Evolutionary conservation across 495 filamentous ascomycete species (phyloP), one percentile per base, ranked within the genome.

Genomic region (Xylaria scruposa): DNA sequence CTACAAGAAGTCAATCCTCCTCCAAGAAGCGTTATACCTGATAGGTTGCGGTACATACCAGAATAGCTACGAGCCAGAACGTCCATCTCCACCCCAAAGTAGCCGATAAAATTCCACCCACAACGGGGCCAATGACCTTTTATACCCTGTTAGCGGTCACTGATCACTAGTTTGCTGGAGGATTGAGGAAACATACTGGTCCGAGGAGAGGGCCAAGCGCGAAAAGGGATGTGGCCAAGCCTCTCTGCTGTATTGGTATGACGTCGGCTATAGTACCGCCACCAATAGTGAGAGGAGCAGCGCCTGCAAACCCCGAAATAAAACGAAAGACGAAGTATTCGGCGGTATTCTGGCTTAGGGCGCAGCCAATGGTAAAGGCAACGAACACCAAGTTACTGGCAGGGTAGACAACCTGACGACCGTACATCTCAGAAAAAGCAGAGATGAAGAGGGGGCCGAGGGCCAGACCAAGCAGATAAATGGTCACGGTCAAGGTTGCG

Each of bases 361-460:
- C 82, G 26, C 79, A 78, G 59, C 77, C 77, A 61, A 88, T 71
- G 68, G 82, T 86, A 59, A 84, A 85, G 67, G 81, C 75, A 69
- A 83, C 73, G 80, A 85, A 90, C 85, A 67, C 87, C 87, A 2
- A 83, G 84, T 91, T 91, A 21, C 85, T 77, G 12, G 84, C 69
- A 49, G 89, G 88, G 19, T 90, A 81, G 9, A 91, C 82, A 26
- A 83, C 81, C 0, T 84, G 79, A 2, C 90, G 83, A 2, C 90
- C 90, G 64, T 89, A 91, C n/a, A 91, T 85, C 73, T 92, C 90
- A 12, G 83, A 88, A 0, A 92, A 75, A 0, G 90, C 89, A 0
- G 86, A 86, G 6, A 91, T 77, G 59, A 91, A 82, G 0, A 92
- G 77, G 1, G 90, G 90, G 3, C 90, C 90, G 26, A 87, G 83